phyloP scores from a whole-genome alignment of 2,329 filamentous ascomycete species.

The Exophiala dermatitidis region DNA sequence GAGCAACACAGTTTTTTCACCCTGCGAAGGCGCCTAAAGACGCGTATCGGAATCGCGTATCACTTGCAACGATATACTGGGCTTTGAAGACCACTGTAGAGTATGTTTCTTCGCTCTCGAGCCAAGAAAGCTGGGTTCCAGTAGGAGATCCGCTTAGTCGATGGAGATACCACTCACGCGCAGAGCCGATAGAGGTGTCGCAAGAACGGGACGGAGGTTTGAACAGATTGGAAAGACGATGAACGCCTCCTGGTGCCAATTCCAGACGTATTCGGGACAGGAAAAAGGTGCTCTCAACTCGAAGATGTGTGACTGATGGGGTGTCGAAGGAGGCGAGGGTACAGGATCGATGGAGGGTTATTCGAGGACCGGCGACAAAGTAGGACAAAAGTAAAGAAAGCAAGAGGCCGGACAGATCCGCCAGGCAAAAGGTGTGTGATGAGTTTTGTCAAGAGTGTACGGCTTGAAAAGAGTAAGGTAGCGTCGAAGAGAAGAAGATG shows the following conservation, averaged over 20 bases:
- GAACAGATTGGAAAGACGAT: not conserved
- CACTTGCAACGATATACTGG: not conserved
- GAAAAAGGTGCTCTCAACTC: slow-evolving; percentile 5
- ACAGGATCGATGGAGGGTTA: slow-evolving; percentile 4
- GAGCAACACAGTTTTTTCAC: slow-evolving; percentile 3
- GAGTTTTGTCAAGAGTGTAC: not conserved
- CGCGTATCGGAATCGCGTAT: slow-evolving; percentile 3
- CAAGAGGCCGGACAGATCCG: not conserved
- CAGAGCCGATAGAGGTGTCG: slow-evolving; percentile 15
- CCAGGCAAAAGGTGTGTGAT: not conserved
- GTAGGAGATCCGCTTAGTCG: slow-evolving; percentile 6
- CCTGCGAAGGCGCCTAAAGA: not conserved
- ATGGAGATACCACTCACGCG: slow-evolving; percentile 8
- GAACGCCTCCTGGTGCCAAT: not conserved
- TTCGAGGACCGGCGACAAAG: slow-evolving; percentile 2
- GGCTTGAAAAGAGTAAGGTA: not conserved
- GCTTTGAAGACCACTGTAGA: not conserved
- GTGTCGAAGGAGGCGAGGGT: slow-evolving; percentile 1
- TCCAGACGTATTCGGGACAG: not conserved
- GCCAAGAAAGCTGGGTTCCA: not conserved
- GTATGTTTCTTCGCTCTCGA: not conserved
- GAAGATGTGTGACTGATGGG: slow-evolving; percentile 2
- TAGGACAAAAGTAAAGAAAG: not conserved
- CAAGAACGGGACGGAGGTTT: slow-evolving; percentile 3
- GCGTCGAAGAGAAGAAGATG: not conserved